Evolutionary conservation across 768 basidiomycete species (phyloP).

Genomic region (Sutorius australiensis): DNA sequence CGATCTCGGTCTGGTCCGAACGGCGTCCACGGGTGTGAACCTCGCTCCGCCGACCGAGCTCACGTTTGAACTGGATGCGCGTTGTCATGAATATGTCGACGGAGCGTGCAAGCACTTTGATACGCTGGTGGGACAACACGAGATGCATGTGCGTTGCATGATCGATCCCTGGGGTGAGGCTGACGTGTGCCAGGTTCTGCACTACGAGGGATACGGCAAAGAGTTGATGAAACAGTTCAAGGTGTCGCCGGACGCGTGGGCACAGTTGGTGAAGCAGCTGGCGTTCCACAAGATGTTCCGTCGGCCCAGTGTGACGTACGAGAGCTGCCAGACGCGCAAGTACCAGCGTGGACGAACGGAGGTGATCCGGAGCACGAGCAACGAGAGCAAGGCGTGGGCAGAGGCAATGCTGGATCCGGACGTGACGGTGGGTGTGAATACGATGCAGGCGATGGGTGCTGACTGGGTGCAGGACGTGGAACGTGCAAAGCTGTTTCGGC

Average conservation of each 20-base stretch:
- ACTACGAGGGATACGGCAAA: slow-evolving; percentile 90
- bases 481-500: slow-evolving; percentile 65
- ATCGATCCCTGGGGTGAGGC: neutral
- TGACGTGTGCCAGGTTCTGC: slow-evolving; percentile 52
- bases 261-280: slow-evolving; percentile 92
- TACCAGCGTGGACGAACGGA: slow-evolving; percentile 91
- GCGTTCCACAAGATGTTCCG: slow-evolving; percentile 85
- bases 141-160: slow-evolving; percentile 58
- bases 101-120: slow-evolving; percentile 68
- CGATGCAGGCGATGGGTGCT: neutral
- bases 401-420: slow-evolving; percentile 77
- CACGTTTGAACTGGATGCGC: slow-evolving; percentile 59
- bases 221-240: slow-evolving; percentile 76
- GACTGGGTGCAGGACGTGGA: slow-evolving; percentile 42
- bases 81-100: slow-evolving; percentile 49
- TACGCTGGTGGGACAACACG: slow-evolving; percentile 70
- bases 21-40: slow-evolving; percentile 30
- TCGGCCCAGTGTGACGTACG: slow-evolving; percentile 81
- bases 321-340: slow-evolving; percentile 91
- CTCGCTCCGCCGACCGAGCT: slow-evolving; percentile 66
- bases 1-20: slow-evolving; percentile 60
- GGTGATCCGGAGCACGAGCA: slow-evolving; percentile 84
- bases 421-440: slow-evolving; percentile 39
- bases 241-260: slow-evolving; percentile 91
- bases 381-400: slow-evolving; percentile 80